phyloP scores from a whole-genome alignment of 2,329 filamentous ascomycete genomes.

The Ambrosiella xylebori region DNA sequence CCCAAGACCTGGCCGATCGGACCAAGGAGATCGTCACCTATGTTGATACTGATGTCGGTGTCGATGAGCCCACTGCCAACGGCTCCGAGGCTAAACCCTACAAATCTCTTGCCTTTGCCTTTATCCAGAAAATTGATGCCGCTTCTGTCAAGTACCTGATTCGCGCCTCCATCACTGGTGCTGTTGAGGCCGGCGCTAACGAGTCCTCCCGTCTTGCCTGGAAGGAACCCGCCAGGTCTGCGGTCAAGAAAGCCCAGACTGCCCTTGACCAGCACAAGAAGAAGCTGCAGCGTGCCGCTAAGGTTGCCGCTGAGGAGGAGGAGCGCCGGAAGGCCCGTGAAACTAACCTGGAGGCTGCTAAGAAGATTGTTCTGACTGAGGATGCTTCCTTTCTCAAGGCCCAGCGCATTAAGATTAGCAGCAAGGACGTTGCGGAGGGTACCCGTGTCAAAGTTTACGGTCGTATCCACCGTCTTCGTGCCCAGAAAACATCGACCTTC shows the following conservation, averaged over 20 bases:
- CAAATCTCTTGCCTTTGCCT: slow-evolving; percentile 65
- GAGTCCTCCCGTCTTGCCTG: slow-evolving; percentile 47
- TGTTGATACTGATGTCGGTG: slow-evolving; percentile 65
- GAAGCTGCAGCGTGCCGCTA: slow-evolving; percentile 64
- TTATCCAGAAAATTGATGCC: slow-evolving; percentile 49
- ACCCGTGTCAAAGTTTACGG: slow-evolving; percentile 66
- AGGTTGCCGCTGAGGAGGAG: slow-evolving; percentile 52
- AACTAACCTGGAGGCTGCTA: slow-evolving; percentile 54
- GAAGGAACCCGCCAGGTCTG: slow-evolving; percentile 71
- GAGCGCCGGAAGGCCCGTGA: slow-evolving; percentile 55
- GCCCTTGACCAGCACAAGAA: slow-evolving; percentile 62
- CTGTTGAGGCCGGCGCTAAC: slow-evolving; percentile 45
- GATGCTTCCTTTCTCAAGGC: slow-evolving; percentile 57
- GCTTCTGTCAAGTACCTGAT: slow-evolving; percentile 45
- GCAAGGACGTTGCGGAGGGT: slow-evolving; percentile 50
- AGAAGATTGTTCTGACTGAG: slow-evolving; percentile 54
- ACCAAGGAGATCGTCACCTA: slow-evolving; percentile 39
- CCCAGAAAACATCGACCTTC: slow-evolving; percentile 74
- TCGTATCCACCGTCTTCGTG: slow-evolving; percentile 63
- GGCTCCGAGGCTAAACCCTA: slow-evolving; percentile 60
- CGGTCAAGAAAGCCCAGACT: slow-evolving; percentile 68
- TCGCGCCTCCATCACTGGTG: slow-evolving; percentile 47
- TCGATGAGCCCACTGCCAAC: slow-evolving; percentile 47
- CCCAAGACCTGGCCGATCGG: slow-evolving; percentile 34
- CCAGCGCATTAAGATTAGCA: slow-evolving; percentile 57